Conservation (phyloP, 495 filamentous ascomycete genomes). For the Amorphotheca resinae region DNA sequence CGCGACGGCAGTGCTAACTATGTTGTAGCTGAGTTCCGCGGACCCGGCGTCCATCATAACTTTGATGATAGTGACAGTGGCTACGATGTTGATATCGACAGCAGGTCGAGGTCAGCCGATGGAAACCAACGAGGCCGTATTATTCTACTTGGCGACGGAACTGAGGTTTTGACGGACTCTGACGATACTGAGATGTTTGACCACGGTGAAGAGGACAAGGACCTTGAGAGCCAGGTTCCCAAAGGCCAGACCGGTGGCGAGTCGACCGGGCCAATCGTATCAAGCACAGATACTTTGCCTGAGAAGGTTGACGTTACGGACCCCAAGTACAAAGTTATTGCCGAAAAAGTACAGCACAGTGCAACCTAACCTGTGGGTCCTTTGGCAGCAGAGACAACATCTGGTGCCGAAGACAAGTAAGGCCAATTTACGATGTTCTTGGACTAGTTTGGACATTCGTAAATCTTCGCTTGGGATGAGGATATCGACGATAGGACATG, state of each 20-base stretch:
- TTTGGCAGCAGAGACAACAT: neutral
- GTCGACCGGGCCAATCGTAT: neutral
- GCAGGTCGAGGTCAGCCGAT: slow-evolving; percentile 23
- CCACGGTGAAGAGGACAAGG: slow-evolving; percentile 73
- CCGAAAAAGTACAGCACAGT: slow-evolving; percentile 4
- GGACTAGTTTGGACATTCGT: neutral
- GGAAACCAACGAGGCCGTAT: slow-evolving; percentile 51
- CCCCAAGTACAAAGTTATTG: slow-evolving; percentile 7
- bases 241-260: slow-evolving; percentile 21
- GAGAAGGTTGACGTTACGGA: slow-evolving; percentile 9
- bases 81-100: slow-evolving; percentile 73
- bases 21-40: slow-evolving; percentile 85
- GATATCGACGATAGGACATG: slow-evolving; percentile 1
- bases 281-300: neutral
- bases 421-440: neutral
- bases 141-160: slow-evolving; percentile 90
- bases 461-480: neutral
- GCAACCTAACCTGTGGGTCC: slow-evolving; percentile 4
- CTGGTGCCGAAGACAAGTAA: slow-evolving; percentile 1
- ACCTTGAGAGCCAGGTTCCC: slow-evolving; percentile 43
- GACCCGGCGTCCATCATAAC: slow-evolving; percentile 78
- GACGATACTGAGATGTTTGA: slow-evolving; percentile 90
- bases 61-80: slow-evolving; percentile 89
- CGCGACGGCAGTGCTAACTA: slow-evolving; percentile 21
- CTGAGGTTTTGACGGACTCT: slow-evolving; percentile 72